Evolutionary conservation across 371 early-diverging fungal species (phyloP), one percentile per base, ranked within the genome.

Genomic region (Mucor plumbeus): DNA sequence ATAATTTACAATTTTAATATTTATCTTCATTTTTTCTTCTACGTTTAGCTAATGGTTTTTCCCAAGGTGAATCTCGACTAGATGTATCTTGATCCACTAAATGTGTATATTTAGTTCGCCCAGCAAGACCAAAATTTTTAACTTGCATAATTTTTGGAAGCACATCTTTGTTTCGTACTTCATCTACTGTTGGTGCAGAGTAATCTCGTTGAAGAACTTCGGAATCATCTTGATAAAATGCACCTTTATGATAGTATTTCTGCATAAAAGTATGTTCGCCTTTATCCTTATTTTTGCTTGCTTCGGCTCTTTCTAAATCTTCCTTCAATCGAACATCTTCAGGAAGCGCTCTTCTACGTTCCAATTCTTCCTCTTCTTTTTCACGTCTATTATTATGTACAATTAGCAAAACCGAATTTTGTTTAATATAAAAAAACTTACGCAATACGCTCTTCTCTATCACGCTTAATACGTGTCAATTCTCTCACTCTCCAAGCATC

Each of bases 401-500:
- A 3, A 26, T 39, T 19, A 21, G 19, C 17, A 19, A 48, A 34
- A 17, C 39, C 5, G 34, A n/a, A n/a, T 38, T 39, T 21, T 59
- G 17, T n/a, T 9, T 38, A 7, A 38, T 7, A 54, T 44, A 38
- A 26, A 39, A 43, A 15, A 33, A 82, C 88, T 80, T 88, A 89
- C 88, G 82, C 87, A 60, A 87, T 89, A 39, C 87, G 81, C 61
- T 91, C 94, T 70, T 91, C 92, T 57, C 89, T 83, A 71, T 96
- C 96, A 31, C 97, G 90, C 64, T 95, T 93, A 65, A 97, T 90
- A 68, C 98, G 90, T 41, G 72, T 84, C 59, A 97, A 78, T 73
- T 98, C 97, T 65, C 98, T 91, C n/a, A 93, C 79, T 73, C 91
- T 94, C 98, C 98, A 98, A 0, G 90, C 90, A 55, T 90, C 91